Conservation (phyloP, 495 filamentous ascomycete genomes). For the Trichoderma virens region DNA sequence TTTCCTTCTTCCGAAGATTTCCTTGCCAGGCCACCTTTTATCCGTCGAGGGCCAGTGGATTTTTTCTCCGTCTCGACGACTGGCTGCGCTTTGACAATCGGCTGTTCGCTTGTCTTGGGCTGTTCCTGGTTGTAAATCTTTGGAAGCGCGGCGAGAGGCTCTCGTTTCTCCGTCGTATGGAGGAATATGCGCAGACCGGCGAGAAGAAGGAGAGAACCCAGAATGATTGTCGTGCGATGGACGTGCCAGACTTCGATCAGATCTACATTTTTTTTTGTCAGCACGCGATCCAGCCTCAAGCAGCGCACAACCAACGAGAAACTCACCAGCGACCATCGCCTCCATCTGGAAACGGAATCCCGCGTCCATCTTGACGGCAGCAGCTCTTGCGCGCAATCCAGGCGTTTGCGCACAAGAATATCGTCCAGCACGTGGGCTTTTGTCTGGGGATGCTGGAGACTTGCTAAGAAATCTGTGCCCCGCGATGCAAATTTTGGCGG, state of each 20-base stretch:
- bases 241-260: constrained; percentile 48
- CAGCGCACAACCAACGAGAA: not conserved
- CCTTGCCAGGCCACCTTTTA: constrained; percentile 39
- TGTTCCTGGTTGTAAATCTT: constrained; percentile 18
- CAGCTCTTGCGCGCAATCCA: not conserved
- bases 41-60: constrained; percentile 34
- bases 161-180: constrained; percentile 22
- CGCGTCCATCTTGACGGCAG: not conserved
- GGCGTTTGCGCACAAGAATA: not conserved
- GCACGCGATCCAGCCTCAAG: not conserved
- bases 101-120: constrained; percentile 15
- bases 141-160: constrained; percentile 19
- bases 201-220: constrained; percentile 31
- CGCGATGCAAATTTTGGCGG: constrained; percentile 9
- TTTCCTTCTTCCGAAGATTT: constrained; percentile 12
- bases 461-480: not conserved
- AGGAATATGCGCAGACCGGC: constrained; percentile 33
- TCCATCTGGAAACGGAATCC: not conserved
- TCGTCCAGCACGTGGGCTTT: not conserved
- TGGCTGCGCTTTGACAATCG: constrained; percentile 16
- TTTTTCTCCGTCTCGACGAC: not conserved
- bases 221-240: constrained; percentile 43
- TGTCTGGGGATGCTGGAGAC: not conserved
- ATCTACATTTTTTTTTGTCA: constrained; percentile 25
- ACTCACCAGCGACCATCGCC: not conserved